Evolutionary conservation across 768 basidiomycete genomes (phyloP).

Genomic region (Lentinula lateritia): DNA sequence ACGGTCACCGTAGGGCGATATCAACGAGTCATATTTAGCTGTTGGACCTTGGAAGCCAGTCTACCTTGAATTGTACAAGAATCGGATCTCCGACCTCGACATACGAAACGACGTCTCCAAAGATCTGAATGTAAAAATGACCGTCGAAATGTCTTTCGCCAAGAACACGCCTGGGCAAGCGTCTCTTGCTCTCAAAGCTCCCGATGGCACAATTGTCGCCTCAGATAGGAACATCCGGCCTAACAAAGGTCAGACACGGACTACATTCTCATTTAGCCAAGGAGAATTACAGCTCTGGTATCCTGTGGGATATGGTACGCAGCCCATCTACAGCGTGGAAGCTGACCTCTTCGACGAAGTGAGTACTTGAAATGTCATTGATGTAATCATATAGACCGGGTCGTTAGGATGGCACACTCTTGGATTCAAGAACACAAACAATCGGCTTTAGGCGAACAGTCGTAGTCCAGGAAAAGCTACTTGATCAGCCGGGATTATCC

Average conservation of each 20-base stretch:
- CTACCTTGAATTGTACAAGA: constrained; percentile 59
- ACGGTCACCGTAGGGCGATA: not conserved
- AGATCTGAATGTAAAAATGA: constrained; percentile 44
- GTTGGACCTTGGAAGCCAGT: constrained; percentile 83
- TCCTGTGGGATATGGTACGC: constrained; percentile 76
- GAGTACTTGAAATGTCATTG: constrained; percentile 9
- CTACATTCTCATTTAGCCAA: constrained; percentile 43
- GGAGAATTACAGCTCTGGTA: constrained; percentile 79
- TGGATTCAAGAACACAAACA: constrained; percentile 50
- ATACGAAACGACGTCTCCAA: constrained; percentile 56
- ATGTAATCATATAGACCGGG: not conserved
- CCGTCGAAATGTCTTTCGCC: constrained; percentile 38
- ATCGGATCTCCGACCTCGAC: constrained; percentile 61
- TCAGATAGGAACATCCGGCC: constrained; percentile 30
- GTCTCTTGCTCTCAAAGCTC: constrained; percentile 42
- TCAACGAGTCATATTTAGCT: constrained; percentile 43
- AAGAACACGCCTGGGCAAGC: constrained; percentile 32
- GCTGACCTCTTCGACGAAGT: constrained; percentile 54
- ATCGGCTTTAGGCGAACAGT: constrained; percentile 77
- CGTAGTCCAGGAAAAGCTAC: constrained; percentile 75
- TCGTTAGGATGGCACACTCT: constrained; percentile 39
- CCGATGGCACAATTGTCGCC: constrained; percentile 41
- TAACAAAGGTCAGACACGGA: constrained; percentile 27
- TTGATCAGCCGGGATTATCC: constrained; percentile 70
- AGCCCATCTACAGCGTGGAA: constrained; percentile 68